phyloP scores from a whole-genome alignment of 202 grass and related monocot species.

The Musa balbisiana region DNA sequence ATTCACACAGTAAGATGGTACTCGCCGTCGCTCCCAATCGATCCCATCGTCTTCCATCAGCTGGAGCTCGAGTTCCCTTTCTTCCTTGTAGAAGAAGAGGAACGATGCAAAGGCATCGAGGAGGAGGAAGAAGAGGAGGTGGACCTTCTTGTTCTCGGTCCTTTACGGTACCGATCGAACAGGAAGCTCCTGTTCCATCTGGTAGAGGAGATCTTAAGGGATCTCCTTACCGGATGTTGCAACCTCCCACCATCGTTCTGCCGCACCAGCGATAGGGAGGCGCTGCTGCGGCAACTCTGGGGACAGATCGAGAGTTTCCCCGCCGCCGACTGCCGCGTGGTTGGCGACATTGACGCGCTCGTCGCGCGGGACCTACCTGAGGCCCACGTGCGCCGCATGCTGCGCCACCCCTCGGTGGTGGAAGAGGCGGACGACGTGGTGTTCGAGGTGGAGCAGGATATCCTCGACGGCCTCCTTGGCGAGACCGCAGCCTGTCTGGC shows the following conservation, averaged over 20 bases:
- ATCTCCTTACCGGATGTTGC: neutral
- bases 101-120: neutral
- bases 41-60: constrained; percentile 71
- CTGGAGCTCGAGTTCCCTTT: constrained; percentile 57
- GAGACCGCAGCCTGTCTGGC: constrained; percentile 32
- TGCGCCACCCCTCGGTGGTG: constrained; percentile 22
- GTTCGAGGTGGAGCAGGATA: constrained; percentile 22
- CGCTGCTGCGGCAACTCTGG: constrained; percentile 44
- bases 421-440: constrained; percentile 24
- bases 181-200: constrained; percentile 76
- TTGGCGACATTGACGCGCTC: constrained; percentile 65
- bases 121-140: neutral
- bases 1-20: constrained; percentile 5
- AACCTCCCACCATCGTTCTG: neutral
- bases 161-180: constrained; percentile 55
- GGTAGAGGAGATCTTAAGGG: constrained; percentile 42
- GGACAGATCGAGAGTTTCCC: constrained; percentile 33
- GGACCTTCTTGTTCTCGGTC: neutral
- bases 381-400: constrained; percentile 22
- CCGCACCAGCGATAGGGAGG: neutral
- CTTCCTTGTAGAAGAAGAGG: neutral
- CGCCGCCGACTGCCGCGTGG: constrained; percentile 41
- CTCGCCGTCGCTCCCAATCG: constrained; percentile 26
- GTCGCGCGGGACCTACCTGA: constrained; percentile 34
- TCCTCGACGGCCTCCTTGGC: constrained; percentile 45